Evolutionary conservation across 305 asterid genomes (phyloP).

Genomic region (Solanum chacoense): DNA sequence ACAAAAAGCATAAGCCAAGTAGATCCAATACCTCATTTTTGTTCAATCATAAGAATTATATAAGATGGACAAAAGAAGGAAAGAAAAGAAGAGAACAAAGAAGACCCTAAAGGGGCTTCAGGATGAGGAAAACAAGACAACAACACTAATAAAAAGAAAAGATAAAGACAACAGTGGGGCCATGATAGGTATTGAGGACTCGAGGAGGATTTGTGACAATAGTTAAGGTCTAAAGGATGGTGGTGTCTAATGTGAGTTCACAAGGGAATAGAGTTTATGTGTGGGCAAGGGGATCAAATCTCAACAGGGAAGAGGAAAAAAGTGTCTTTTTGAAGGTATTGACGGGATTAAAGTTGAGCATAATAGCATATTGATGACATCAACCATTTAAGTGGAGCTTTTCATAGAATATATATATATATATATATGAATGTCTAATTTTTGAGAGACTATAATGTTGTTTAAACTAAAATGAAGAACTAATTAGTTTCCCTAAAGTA

Average conservation of each 20-base stretch:
- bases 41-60: background rate
- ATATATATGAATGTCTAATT: background rate
- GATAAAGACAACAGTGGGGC: background rate
- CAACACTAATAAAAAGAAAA: background rate
- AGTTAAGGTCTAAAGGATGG: background rate
- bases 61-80: background rate
- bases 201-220: background rate
- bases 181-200: background rate
- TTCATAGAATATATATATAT: background rate
- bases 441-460: background rate
- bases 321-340: background rate
- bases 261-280: background rate
- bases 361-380: background rate
- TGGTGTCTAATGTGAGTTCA: background rate
- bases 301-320: background rate
- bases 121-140: background rate
- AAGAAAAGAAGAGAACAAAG: background rate
- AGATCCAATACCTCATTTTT: background rate
- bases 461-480: background rate
- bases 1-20: background rate
- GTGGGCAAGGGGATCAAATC: background rate
- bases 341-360: background rate
- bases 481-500: background rate
- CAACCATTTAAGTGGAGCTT: background rate
- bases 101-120: background rate